These are phyloP conservation scores for Metschnikowia orientalis DNA, from an alignment of 805 yeast genomes.

Conservation along the genomic window DNA sequence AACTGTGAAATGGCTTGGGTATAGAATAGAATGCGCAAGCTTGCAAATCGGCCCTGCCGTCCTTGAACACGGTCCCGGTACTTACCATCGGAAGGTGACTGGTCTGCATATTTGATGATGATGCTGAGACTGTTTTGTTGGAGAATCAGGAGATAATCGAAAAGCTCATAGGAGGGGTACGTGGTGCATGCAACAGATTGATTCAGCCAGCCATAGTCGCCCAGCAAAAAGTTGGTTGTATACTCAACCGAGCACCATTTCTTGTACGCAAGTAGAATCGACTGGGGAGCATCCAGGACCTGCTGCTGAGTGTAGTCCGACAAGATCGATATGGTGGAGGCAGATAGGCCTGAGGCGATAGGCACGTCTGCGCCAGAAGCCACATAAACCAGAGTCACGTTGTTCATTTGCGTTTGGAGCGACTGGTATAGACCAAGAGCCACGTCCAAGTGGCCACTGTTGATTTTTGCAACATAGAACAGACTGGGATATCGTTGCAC, in stretches of 20 bases:
- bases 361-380: slow-evolving; percentile 16
- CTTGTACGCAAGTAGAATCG: slow-evolving; percentile 22
- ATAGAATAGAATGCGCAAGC: slow-evolving; percentile 27
- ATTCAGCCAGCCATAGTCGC: slow-evolving; percentile 3
- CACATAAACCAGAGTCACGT: slow-evolving; percentile 15
- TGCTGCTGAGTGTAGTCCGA: slow-evolving; percentile 43
- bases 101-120: slow-evolving; percentile 47
- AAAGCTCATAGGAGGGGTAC: slow-evolving; percentile 19
- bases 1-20: slow-evolving; percentile 27
- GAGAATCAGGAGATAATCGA: slow-evolving; percentile 45
- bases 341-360: slow-evolving; percentile 36
- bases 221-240: slow-evolving; percentile 7
- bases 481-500: slow-evolving; percentile 5
- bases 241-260: slow-evolving; percentile 12
- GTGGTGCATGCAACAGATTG: slow-evolving; percentile 7
- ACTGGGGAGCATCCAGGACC: slow-evolving; percentile 48
- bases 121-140: slow-evolving; percentile 37
- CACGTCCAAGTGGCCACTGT: slow-evolving; percentile 50
- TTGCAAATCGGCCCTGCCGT: slow-evolving; percentile 17
- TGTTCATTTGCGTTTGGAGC: slow-evolving; percentile 17
- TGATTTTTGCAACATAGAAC: slow-evolving; percentile 35
- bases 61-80: slow-evolving; percentile 14
- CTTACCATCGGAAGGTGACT: slow-evolving; percentile 13
- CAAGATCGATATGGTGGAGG: slow-evolving; percentile 45
- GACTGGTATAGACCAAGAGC: slow-evolving; percentile 47